These are phyloP conservation scores for Pilasporangium apinafurcum DNA, from an alignment of 352 stramenopile genomes.

Conservation along the genomic window DNA sequence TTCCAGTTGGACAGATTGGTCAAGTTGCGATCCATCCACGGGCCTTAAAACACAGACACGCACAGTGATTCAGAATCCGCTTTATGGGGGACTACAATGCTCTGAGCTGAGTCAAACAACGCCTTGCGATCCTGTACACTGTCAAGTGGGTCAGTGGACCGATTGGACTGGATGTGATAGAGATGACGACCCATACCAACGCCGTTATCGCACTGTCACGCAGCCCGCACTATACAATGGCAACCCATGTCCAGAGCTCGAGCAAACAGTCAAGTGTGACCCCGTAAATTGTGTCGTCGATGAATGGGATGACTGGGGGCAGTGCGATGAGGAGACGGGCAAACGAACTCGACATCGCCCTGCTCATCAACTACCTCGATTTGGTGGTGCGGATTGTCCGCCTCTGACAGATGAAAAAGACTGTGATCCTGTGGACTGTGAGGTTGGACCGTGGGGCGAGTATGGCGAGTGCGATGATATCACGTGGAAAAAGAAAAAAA, in stretches of 20 bases:
- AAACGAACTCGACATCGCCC: conserved; percentile 29
- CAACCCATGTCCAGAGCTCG: conserved; percentile 17
- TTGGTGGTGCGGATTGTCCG: conserved; percentile 26
- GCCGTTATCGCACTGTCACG: conserved; percentile 24
- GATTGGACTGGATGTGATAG: conserved; percentile 45
- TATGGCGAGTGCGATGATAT: conserved; percentile 30
- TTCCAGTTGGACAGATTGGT: conserved; percentile 33
- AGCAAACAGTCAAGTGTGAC: conserved; percentile 26
- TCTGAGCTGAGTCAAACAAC: conserved; percentile 26
- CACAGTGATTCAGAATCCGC: conserved; percentile 10
- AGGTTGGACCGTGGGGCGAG: conserved; percentile 28
- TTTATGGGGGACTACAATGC: conserved; percentile 41
- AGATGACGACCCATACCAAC: conserved; percentile 32
- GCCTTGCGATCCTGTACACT: conserved; percentile 36
- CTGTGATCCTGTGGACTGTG: conserved; percentile 42
- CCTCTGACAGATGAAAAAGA: conserved; percentile 20
- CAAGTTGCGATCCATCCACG: conserved; percentile 23
- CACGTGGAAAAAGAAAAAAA: conserved; percentile 45
- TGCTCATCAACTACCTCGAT: conserved; percentile 8
- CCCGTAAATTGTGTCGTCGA: conserved; percentile 33
- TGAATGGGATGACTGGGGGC: conserved; percentile 34
- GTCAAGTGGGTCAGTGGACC: conserved; percentile 29
- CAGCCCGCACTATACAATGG: conserved; percentile 25
- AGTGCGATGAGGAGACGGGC: conserved; percentile 29
- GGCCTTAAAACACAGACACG: conserved; percentile 31